These are phyloP conservation scores for Protomyces lactucae-debilis DNA, from an alignment of 1,139 yeast genomes.

Conservation along the genomic window DNA sequence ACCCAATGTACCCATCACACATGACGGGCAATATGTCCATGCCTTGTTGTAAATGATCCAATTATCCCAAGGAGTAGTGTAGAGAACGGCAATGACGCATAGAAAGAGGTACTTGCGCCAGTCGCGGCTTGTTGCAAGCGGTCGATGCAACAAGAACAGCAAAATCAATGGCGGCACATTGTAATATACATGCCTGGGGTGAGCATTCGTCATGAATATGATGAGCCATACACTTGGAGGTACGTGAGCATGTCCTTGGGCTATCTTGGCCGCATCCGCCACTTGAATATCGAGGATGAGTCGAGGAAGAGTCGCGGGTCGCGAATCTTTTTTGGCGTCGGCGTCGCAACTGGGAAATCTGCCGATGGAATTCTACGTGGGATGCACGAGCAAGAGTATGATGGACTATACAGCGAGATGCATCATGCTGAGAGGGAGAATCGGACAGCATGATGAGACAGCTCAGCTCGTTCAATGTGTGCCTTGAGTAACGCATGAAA, in stretches of 20 bases:
- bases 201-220: background rate
- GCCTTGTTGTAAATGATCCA: conserved; percentile 25
- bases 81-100: conserved; percentile 21
- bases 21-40: conserved; percentile 24
- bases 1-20: conserved; percentile 26
- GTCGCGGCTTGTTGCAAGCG: conserved; percentile 15
- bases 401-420: too few relatives aligned
- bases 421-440: background rate
- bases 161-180: conserved; percentile 23
- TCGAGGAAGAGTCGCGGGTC: too few relatives aligned
- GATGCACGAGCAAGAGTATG: too few relatives aligned
- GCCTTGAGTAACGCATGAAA: background rate
- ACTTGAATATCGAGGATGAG: too few relatives aligned
- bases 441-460: background rate
- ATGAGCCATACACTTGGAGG: conserved; percentile 1
- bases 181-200: conserved; percentile 8
- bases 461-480: background rate
- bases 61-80: conserved; percentile 28
- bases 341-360: too few relatives aligned
- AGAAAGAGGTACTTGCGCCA: conserved; percentile 15
- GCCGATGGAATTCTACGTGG: too few relatives aligned
- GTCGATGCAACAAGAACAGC: conserved; percentile 13
- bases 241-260: conserved; percentile 13
- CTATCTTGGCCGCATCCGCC: background rate
- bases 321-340: too few relatives aligned